Base-by-base conservation (phyloP, 2,329 filamentous ascomycete genomes). In the Coniochaeta pulveracea region DNA sequence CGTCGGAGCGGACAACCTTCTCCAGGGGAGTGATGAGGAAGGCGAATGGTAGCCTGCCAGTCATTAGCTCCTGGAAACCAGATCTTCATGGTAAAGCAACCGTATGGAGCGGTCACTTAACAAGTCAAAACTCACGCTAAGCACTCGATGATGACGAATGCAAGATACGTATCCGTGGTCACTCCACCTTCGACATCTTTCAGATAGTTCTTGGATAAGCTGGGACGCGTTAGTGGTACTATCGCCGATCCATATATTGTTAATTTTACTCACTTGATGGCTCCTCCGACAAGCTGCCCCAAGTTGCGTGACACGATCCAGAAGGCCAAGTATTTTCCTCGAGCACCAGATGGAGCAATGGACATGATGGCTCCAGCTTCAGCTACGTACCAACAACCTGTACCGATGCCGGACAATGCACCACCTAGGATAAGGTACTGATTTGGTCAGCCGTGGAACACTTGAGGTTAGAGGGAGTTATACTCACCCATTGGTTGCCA, bases 321-420 rank as follows among this genome's bases (percentile, higher is more conserved):
- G 17, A 54, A 64, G 0, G 73, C 75, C 1, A 80, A 54, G 35
- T 71, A 71, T n/a, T 64, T 64, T 5, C 63, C 63, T 34, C 63
- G 60, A 12, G 61, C 54, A 15, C 57, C 52, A 1, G 60, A 53
- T 4, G 63, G 63, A 1, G 63, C 60, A 14, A 66, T 52, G 0
- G 61, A 63, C 58, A 66, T 63, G 41, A 66, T 65, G 4, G 58
- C 54, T 10, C 62, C 62, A 1, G 60, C 59, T 37, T 66, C 63
- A 0, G 62, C 63, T 7, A 66, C 62, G 37, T 66, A 66, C 62
- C 61, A 65, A 26, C 58, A 62, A 2, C 60, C 62, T 6, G 55
- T 59, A 4, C 58, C 58, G 8, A 58, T 47, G 2, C 57, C 57
- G 10, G 48, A 50, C 23, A 59, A 45, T 31, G 52, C 52, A 24